Evolutionary conservation across 2,329 filamentous ascomycete species (phyloP), one percentile per base, ranked within the genome.

Genomic region (Aureobasidium sp.): DNA sequence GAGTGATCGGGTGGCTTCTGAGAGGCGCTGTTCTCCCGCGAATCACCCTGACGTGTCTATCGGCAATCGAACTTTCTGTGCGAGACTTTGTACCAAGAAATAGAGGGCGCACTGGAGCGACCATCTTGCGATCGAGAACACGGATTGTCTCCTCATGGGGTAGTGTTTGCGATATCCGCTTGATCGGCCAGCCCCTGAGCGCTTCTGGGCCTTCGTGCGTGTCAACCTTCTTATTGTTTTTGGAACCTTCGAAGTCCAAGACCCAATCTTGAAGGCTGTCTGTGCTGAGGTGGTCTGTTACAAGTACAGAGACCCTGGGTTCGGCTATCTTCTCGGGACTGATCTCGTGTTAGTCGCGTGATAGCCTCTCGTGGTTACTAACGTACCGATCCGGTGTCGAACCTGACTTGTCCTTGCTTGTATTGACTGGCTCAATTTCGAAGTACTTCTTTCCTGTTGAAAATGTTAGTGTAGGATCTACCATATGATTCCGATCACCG

Each of bases 281-380:
- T 12, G 59, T 60, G 29, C 57, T 54, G 16, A 62, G 56, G 16
- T 65, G 62, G 35, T 66, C 63, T 27, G 63, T 58, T 39, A 67
- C 63, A n/a, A 60, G 62, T 7, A 68, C 59, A 5, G 64, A 67
- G 7, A 68, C 63, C 34, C 56, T 57, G 17, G 65, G 66, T 12
- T 67, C 65, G 35, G 64, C 41, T 11, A 68, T 62, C 17, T n/a
- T n/a, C n/a, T 60, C 59, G 19, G 60, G 61, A 48, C 61, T 61
- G 49, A 29, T 37, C 3, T 25, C 17, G 39, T 25, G 22, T 38
- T 17, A 54, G 19, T 30, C 11, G 17, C 3, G n/a, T 29, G 10
- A 6, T 11, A 17, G 30, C 10, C 3, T 11, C 3, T 39, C 4
- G 34, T 16, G 12, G 3, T 30, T 4, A 3, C 12, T 3, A 21